Percentiles rank a stretch among this genome's conserved stretches.
phyloP scores from a whole-genome alignment of 768 basidiomycete species.

The Lentinula guzmanii region DNA sequence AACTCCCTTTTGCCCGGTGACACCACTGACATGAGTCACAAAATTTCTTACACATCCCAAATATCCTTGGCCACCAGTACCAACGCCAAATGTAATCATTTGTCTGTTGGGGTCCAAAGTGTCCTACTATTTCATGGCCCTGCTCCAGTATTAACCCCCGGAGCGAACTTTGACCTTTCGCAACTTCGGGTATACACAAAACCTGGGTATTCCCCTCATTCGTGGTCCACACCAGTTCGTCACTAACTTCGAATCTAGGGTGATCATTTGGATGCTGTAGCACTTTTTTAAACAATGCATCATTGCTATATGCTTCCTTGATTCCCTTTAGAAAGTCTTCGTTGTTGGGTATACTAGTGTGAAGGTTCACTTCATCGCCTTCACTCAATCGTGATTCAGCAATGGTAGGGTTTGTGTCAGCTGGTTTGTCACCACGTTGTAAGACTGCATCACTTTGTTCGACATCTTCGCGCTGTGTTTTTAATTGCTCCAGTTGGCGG shows the following conservation, averaged over 20 bases:
- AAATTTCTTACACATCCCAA: slow-evolving; percentile 2
- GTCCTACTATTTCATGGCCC: slow-evolving; percentile 19
- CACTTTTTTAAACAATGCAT: slow-evolving; percentile 3
- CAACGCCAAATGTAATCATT: slow-evolving; percentile 5
- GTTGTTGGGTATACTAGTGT: not conserved
- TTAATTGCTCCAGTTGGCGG: not conserved
- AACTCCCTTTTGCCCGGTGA: not conserved
- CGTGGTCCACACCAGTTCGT: slow-evolving; percentile 3
- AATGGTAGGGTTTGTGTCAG: not conserved
- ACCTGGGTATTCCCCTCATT: slow-evolving; percentile 1
- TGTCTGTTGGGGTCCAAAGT: slow-evolving; percentile 14
- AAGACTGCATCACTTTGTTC: not conserved
- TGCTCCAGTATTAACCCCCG: slow-evolving; percentile 11
- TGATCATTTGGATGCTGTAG: slow-evolving; percentile 1
- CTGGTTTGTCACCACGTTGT: no score
- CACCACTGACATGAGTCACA: slow-evolving; percentile 10
- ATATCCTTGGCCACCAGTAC: slow-evolving; percentile 11
- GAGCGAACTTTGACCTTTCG: not conserved
- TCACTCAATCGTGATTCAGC: not conserved
- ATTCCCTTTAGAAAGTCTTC: not conserved
- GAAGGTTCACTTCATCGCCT: no score
- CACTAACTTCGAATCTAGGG: not conserved
- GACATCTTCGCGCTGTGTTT: not conserved
- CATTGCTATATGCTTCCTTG: not conserved
- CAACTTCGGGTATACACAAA: not conserved